Base-by-base conservation (phyloP, 2,329 filamentous ascomycete species). In the Sporothrix globosa region DNA sequence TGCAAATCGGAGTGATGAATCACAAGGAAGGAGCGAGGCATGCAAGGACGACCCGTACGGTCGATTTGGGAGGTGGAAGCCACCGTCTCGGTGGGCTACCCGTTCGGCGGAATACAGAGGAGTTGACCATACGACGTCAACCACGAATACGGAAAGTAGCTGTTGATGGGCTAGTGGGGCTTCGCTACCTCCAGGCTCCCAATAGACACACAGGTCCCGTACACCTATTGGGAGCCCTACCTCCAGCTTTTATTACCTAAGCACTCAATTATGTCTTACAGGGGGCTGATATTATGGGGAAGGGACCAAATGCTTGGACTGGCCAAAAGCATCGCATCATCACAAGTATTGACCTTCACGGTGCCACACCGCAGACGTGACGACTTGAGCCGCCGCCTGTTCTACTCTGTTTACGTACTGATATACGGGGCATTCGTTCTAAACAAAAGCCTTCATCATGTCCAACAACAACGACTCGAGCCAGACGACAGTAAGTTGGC, bases 391-490 rank as follows among this genome's bases (percentile, higher is more conserved):
- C n/a, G 21, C 39, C 10, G 39, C 30, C 34, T 3, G 48, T 44
- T 34, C 3, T 19, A 11, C 9, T 27, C 13, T 34, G 14, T 11
- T 46, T 50, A 17, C 48, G 9, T 5, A 46, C 27, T 17, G 13
- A 24, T 21, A 46, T 46, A 24, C 58, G 11, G 41, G 13, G 11
- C 34, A 10, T 24, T n/a, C 5, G 10, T 54, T 1, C 21, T 41
- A 65, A 10, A 50, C 17, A n/a, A 50, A 21, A 21, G 11, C 14
- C 41, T n/a, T 19, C 3, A 48, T 3, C 6, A 65, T 65, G 61
- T 65, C 61, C 72, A 80, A 79, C 71, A 78, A 80, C 72, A 78
- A 80, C 72, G 77, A 81, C 53, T 75, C 80, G 30, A 78, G 74
- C 71, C 80, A 81, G 74, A 74, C 76, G 17, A 76, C 78, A 69